phyloP scores from a whole-genome alignment of 2,329 filamentous ascomycete species.

The Geoglossum cookeanum region DNA sequence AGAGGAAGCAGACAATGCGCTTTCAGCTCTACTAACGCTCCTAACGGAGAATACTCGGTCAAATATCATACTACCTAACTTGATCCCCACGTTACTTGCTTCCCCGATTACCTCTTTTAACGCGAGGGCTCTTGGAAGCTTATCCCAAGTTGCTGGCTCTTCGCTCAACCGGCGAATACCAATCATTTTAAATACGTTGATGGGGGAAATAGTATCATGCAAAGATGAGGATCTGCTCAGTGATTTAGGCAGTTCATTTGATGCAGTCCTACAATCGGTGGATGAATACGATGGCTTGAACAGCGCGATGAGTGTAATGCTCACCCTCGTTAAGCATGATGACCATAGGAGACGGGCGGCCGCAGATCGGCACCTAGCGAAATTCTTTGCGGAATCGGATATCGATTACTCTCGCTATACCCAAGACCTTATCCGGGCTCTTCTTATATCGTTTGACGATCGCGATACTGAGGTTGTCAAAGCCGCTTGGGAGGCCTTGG shows the following conservation, averaged over 20 bases:
- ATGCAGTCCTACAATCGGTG: conserved; percentile 76
- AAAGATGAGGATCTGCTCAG: conserved; percentile 53
- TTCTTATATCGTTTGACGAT: conserved; percentile 87
- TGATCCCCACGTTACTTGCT: conserved; percentile 80
- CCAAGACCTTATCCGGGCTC: conserved; percentile 76
- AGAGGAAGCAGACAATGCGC: conserved; percentile 72
- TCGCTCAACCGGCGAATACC: conserved; percentile 84
- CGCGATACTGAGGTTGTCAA: conserved; percentile 68
- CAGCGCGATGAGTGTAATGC: conserved; percentile 83
- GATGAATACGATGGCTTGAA: conserved; percentile 95
- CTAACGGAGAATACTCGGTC: conserved; percentile 85
- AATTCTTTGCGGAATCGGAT: conserved; percentile 63
- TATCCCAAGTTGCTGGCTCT: conserved; percentile 76
- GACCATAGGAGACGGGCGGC: conserved; percentile 69
- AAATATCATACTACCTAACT: conserved; percentile 89
- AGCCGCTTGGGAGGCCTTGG: conserved; percentile 72
- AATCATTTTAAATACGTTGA: conserved; percentile 76
- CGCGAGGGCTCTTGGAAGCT: conserved; percentile 75
- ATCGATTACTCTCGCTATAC: conserved; percentile 93
- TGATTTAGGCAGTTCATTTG: conserved; percentile 66
- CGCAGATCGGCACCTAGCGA: conserved; percentile 61
- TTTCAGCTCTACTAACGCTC: conserved; percentile 80
- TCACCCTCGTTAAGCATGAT: conserved; percentile 75
- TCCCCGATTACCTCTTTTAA: conserved; percentile 90
- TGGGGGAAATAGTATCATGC: conserved; percentile 73